Evolutionary conservation across 495 filamentous ascomycete species (phyloP).

Genomic region (Neurospora hispaniola): DNA sequence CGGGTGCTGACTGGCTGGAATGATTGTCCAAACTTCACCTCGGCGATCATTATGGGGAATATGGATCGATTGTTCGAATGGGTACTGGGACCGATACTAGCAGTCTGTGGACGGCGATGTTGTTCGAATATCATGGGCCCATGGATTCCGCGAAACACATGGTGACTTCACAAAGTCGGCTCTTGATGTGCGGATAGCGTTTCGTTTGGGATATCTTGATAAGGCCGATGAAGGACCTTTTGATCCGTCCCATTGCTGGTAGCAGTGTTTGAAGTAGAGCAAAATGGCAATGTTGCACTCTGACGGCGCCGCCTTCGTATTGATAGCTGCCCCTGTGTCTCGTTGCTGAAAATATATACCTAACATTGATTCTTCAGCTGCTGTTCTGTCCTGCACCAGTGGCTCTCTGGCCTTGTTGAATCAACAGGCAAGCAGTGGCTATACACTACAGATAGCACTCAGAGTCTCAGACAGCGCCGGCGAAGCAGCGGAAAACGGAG

Average conservation of each 20-base stretch:
- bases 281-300: background rate
- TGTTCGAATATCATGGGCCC: background rate
- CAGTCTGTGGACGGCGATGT: background rate
- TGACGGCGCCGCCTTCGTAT: background rate
- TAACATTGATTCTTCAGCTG: background rate
- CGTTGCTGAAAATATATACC: background rate
- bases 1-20: background rate
- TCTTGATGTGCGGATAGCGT: background rate
- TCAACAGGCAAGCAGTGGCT: background rate
- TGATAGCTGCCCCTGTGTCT: background rate
- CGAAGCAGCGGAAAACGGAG: background rate
- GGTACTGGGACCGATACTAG: background rate
- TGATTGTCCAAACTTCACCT: background rate
- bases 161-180: background rate
- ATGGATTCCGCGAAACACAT: background rate
- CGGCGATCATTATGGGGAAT: background rate
- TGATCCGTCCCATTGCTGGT: background rate
- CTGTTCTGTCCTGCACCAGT: background rate
- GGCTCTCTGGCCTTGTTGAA: background rate
- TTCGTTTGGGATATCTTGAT: background rate
- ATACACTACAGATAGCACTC: background rate
- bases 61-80: background rate
- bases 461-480: background rate
- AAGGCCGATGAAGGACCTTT: background rate
- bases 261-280: background rate